These are phyloP conservation scores for Westerdykella ornata DNA, from an alignment of 2,329 filamentous ascomycete species.

Conservation along the genomic window DNA sequence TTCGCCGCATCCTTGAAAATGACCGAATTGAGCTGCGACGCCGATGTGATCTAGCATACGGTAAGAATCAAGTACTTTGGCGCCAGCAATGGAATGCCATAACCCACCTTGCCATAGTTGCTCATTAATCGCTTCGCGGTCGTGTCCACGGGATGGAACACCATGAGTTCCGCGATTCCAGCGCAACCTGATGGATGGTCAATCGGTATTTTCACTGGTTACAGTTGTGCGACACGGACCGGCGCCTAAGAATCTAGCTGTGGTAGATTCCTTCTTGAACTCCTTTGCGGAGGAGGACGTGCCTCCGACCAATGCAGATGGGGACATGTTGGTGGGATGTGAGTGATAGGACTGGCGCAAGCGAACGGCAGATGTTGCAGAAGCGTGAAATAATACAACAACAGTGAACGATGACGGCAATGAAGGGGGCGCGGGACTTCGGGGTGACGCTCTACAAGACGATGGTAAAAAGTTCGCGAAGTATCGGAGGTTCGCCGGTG, in stretches of 20 bases:
- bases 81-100: no score
- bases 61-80: no score
- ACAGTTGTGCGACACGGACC: constrained; percentile 51
- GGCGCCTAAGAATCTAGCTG: constrained; percentile 83
- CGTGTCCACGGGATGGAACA: constrained; percentile 81
- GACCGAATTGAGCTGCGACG: constrained; percentile 71
- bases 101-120: constrained; percentile 69
- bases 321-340: neutral
- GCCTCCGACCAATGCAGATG: constrained; percentile 13
- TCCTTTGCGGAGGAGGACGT: constrained; percentile 48
- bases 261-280: constrained; percentile 78
- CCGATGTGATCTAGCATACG: constrained; percentile 47
- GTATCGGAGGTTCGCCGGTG: neutral
- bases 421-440: no score
- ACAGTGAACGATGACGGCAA: neutral
- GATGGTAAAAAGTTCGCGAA: neutral
- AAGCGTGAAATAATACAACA: neutral
- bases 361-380: neutral
- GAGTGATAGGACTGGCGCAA: neutral
- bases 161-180: constrained; percentile 84
- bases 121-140: constrained; percentile 99
- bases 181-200: constrained; percentile 61
- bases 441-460: no score
- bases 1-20: constrained; percentile 86
- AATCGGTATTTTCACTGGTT: neutral